Base-by-base conservation (phyloP, 106 monocot genomes). In the Dioscorea zingiberensis region DNA sequence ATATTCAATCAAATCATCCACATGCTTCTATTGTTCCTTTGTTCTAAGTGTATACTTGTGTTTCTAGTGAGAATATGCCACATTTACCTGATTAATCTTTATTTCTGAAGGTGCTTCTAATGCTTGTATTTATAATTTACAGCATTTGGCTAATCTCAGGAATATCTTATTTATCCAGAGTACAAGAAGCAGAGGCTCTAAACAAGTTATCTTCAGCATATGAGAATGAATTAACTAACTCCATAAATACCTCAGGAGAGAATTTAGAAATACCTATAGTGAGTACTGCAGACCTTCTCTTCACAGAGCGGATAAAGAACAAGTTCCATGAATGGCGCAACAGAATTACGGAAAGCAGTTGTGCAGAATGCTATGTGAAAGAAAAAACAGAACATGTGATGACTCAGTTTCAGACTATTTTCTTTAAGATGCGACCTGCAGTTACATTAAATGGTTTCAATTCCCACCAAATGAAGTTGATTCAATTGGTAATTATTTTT, bases 111-210 rank as follows among this genome's bases (percentile, higher is more conserved):
- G 61, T 44, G 29, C 45, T 53, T 28, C 32, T 26, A 28, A 29
- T 65, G 47, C 27, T 74, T 70, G 26, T 17, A 28, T 24, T 73
- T 32, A 60, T 65, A 24, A 60, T 83, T 80, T 75, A 80, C 72
- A 44, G 21, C 60, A 75, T 78, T 80, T 77, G 69, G 74, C 32
- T 77, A 81, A 76, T 84, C 70, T 77, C 81, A 97, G 97, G 98
- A 84, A 83, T 98, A 80, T 98, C 92, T 74, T 93, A 92, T 84
- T 78, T 98, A 79, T 98, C 98, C 73, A 93, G 77, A 93, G 76
- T 74, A 69, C 92, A 89, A 75, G 92, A 93, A 72, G 57, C 55
- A 73, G 83, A 81, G 71, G 88, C 83, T 63, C 64, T 84, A 22
- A 54, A 69, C 11, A 71, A 58, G 15, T 73, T 88, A 28, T 68